Conservation (phyloP, 768 basidiomycete species). For the Suillus plorans region DNA sequence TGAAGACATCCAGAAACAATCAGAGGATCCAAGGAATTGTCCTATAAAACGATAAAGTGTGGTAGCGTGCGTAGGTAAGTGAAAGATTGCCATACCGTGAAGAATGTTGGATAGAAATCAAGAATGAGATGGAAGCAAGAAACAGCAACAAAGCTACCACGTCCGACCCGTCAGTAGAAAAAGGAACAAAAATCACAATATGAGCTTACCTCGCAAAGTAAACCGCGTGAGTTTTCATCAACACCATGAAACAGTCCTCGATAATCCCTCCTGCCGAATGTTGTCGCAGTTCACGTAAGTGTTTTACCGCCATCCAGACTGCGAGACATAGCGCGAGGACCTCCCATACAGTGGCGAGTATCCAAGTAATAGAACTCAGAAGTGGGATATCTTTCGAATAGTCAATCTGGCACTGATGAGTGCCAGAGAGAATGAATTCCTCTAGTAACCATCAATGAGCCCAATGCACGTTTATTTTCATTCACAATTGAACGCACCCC, state of each 20-base stretch:
- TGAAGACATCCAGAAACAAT: no score
- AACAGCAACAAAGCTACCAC: neutral
- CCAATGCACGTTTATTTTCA: no score
- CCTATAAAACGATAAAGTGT: no score
- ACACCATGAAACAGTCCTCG: neutral
- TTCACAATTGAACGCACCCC: no score
- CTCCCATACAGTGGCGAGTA: neutral
- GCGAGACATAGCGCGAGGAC: neutral
- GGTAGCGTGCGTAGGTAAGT: no score
- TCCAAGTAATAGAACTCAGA: neutral
- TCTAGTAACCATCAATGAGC: neutral
- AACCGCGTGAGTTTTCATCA: neutral
- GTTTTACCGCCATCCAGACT: neutral
- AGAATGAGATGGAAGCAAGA: neutral
- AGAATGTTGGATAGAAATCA: no score
- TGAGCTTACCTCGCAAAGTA: no score
- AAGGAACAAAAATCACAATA: no score
- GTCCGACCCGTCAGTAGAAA: neutral
- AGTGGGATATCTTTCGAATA: neutral
- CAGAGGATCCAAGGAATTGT: fast-evolving
- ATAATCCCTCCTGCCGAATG: neutral
- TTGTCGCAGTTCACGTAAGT: neutral
- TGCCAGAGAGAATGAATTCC: neutral
- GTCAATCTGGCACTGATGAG: neutral
- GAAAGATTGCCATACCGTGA: no score